A percentile compares a stretch with the other conserved stretches of the same genome.
Conservation (phyloP, 306 rosid genomes). For the Begonia masoniana region DNA sequence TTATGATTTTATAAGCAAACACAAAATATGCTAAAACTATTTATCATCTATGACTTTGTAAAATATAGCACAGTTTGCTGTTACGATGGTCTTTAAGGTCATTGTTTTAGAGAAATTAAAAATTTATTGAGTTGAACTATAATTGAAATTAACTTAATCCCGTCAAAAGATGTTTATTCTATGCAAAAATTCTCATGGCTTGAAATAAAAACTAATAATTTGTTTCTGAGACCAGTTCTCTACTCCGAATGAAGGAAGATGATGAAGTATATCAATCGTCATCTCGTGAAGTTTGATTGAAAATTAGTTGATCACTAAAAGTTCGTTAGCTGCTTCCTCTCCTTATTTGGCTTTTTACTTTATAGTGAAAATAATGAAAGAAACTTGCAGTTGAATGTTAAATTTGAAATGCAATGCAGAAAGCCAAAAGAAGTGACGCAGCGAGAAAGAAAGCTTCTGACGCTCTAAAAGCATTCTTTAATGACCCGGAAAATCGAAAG, state of each 20-base stretch:
- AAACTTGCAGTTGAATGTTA: background rate
- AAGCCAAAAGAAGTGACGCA: constrained; percentile 69
- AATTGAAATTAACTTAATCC: no score
- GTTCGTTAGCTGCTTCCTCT: no score
- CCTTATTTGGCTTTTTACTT: background rate
- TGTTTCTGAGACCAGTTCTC: constrained; percentile 44
- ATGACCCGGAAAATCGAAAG: constrained; percentile 77
- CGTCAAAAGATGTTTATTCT: no score
- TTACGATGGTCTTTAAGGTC: no score
- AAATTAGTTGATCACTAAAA: constrained; percentile 94
- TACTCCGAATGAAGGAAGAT: constrained; percentile 71
- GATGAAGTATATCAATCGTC: constrained; percentile 93
- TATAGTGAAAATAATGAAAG: no score
- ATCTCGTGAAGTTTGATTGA: constrained; percentile 79
- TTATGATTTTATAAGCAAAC: no score
- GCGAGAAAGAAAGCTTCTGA: constrained; percentile 76
- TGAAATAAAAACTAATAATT: background rate
- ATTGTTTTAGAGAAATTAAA: no score
- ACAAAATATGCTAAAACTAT: no score
- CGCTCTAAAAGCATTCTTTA: constrained; percentile 62
- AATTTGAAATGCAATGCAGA: constrained; percentile 31
- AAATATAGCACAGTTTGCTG: no score
- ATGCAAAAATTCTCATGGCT: no score
- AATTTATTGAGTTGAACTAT: no score
- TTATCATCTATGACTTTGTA: no score